Base-by-base conservation (phyloP, 2,329 filamentous ascomycete species). In the Aspergillus uvarum region DNA sequence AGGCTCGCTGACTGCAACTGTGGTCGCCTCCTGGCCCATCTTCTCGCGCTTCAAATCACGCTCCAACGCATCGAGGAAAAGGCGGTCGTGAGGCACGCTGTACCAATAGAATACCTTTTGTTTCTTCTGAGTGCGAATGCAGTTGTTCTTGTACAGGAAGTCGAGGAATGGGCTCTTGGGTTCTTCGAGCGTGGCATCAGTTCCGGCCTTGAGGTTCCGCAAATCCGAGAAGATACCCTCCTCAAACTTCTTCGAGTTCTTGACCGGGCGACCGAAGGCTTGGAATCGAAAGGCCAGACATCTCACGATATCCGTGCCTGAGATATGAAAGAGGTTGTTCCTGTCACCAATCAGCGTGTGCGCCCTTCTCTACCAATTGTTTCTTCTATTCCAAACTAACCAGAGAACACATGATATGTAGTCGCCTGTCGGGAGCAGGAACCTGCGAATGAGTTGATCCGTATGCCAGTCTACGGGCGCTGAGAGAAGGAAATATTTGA, bases 21-120 rank as follows among this genome's bases (percentile, higher is more conserved):
- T 99, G 54, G 93, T 99, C 59, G 95, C 92, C 80, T 99, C 95
- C 80, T 99, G 95, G 67, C 90, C 89, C 94, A 98, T 98, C 86
- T 99, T 99, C 81, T 99, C 95, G 73, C 95, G 88, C 87, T 99
- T 99, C 74, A 99, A 81, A 74, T 99, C 95, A 66, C 95, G 89
- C 84, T 99, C 95, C 70, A 99, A 83, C 44, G 95, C 95, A 81
- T 99, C 95, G 68, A 99, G 88, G 80, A 99, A 99, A 54, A 99
- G 87, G 57, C 95, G 88, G 79, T 99, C 95, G 77, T 99, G 95
- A 1, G 95, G 95, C 51, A 99, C 95, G 81, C 93, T 97, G 81
- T 98, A 99, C 95, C 95, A 99, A 82, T 98, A 99, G 74, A 99
- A 99, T 67, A 99, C 95, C 83, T 99, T 99, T 76, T 99, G 95